Evolutionary conservation across 2,329 filamentous ascomycete species (phyloP), one percentile per base, ranked within the genome.

Genomic region (Eurotiales sp.): DNA sequence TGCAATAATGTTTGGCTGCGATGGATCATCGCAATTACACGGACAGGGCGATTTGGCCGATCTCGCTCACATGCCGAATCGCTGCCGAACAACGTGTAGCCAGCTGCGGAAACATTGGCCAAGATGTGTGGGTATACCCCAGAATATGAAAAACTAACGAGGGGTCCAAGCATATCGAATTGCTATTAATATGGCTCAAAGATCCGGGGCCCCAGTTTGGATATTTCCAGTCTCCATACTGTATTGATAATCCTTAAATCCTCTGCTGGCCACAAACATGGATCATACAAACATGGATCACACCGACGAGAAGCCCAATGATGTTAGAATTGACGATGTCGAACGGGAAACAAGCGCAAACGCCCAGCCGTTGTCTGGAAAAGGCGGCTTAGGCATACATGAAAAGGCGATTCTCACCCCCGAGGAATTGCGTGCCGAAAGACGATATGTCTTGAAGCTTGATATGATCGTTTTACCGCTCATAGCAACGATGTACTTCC

Each of bases 401-500:
- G 29, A 46, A 15, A 22, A 2, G 17, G 1, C 21, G n/a, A 12
- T 8, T 10, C 21, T 46, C 19, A 36, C 43, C 15, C 11, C 43
- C 3, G 43, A 36, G 12, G 43, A 46, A 17, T 11, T 15, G 11
- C n/a, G 15, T 17, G 27, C 21, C 11, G 43, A 37, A 15, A n/a
- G 5, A 37, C 30, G 30, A n/a, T 22, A 23, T 6, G 30, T 46
- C 10, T 10, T 4, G 29, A 46, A 46, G 19, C 21, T 46, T 25
- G 30, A 46, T 8, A 2, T 46, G n/a, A 30, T 46, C 30, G 30
- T 34, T 11, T 37, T 46, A 10, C 43, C 30, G n/a, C 29, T 46
- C 27, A 46, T 46, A 12, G 30, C 43, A n/a, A 12, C 36, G 6
- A 46, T 46, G 43, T 46, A 46, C n/a, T 46, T 46, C 12, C 43